phyloP scores from a whole-genome alignment of 305 asterid genomes.

The Solanum hybrid region DNA sequence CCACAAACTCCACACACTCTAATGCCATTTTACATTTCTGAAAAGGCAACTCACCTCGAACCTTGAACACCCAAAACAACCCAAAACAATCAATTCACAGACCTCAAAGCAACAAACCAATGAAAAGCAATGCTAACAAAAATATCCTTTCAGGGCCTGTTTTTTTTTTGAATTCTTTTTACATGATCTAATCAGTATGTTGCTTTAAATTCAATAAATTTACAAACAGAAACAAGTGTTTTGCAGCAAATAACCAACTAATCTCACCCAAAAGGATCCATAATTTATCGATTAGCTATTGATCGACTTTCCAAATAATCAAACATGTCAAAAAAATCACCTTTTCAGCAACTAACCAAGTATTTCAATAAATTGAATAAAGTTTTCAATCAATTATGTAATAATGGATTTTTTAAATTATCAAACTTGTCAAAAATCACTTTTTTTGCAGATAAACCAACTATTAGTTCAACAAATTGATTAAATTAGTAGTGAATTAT shows the following conservation, averaged over 20 bases:
- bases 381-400: neutral
- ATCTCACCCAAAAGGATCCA: neutral
- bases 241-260: neutral
- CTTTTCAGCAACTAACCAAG: neutral
- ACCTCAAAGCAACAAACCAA: neutral
- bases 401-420: neutral
- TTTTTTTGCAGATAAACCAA: neutral
- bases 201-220: neutral
- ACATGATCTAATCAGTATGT: neutral
- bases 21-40: conserved; percentile 78
- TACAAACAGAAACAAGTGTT: neutral
- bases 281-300: neutral
- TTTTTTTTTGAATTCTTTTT: neutral
- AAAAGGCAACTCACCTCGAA: conserved; percentile 82
- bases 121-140: neutral
- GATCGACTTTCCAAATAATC: neutral
- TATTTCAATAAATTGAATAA: neutral
- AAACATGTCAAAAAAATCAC: neutral
- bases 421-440: neutral
- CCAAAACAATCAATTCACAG: neutral
- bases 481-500: neutral
- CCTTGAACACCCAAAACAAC: conserved; percentile 31
- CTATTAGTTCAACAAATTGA: neutral
- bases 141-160: neutral
- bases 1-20: conserved; percentile 75